Evolutionary conservation across 768 basidiomycete genomes (phyloP).

Genomic region (Boletus coccyginus): DNA sequence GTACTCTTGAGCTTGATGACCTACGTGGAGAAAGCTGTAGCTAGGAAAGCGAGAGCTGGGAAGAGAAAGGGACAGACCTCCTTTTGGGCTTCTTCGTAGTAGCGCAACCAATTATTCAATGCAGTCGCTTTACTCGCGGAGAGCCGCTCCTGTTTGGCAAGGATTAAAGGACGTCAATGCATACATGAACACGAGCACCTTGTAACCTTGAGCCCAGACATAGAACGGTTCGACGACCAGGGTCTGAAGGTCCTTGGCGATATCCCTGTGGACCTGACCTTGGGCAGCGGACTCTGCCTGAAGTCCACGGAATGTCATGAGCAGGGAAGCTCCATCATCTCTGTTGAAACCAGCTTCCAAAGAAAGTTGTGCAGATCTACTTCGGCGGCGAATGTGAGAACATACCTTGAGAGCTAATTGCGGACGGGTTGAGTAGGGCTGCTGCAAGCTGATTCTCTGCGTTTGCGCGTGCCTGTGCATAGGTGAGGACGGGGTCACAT

Average conservation of each 20-base stretch:
- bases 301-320: slow-evolving; percentile 76
- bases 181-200: slow-evolving; percentile 38
- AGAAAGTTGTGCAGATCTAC: slow-evolving; percentile 7
- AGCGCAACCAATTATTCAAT: slow-evolving; percentile 62
- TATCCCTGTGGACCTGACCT: slow-evolving; percentile 68
- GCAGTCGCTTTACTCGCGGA: slow-evolving; percentile 53
- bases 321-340: slow-evolving; percentile 84
- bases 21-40: slow-evolving; percentile 27
- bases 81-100: slow-evolving; percentile 66
- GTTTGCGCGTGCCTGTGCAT: slow-evolving; percentile 62
- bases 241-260: slow-evolving; percentile 72
- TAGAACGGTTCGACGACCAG: slow-evolving; percentile 80
- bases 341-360: slow-evolving; percentile 63
- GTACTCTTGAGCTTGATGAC: slow-evolving; percentile 67
- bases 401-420: slow-evolving; percentile 51
- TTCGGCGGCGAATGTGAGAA: neutral
- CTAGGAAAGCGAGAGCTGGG: neutral
- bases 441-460: slow-evolving; percentile 68
- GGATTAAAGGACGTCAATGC: slow-evolving; percentile 12
- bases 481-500: slow-evolving; percentile 5
- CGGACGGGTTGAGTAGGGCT: slow-evolving; percentile 49
- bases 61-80: slow-evolving; percentile 44
- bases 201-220: slow-evolving; percentile 74
- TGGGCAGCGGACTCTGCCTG: slow-evolving; percentile 70
- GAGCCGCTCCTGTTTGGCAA: slow-evolving; percentile 52